Base-by-base conservation (phyloP, 2,329 filamentous ascomycete species). In the Neodidymelliopsis sp. region DNA sequence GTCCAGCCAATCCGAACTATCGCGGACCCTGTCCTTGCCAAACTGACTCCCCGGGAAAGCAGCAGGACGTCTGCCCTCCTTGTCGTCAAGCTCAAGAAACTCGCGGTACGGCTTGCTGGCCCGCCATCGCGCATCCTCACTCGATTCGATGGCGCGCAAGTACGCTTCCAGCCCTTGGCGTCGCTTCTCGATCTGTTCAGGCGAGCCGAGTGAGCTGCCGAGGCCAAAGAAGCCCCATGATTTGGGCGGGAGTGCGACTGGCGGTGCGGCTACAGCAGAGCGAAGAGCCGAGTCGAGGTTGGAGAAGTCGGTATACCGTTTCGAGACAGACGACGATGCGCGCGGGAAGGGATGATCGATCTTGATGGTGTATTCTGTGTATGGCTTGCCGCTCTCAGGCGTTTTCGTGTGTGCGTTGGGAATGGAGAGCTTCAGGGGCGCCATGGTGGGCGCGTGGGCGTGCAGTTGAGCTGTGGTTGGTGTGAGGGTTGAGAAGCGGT, bases 251-350 rank as follows among this genome's bases (percentile, higher is more conserved):
- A 93, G 78, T 0, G 87, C 75, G 1, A 78, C 77, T 0, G 90
- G 90, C 6, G 90, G 89, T 15, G 87, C 71, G 60, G 85, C 84
- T 47, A 86, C 81, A 38, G 84, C 77, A 29, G 80, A 75, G 15
- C 79, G 78, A 7, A 95, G 80, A 4, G 81, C 74, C 22, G 77
- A 71, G 74, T 94, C 84, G 12, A 95, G 84, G 35, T 79, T 71
- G 45, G 78, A 77, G 67, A 94, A 94, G 69, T 94, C 90, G 42
- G 86, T 90, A 78, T 93, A 95, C 63, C 90, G 88, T 74, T 92
- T 93, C 65, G 86, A 84, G 4, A 91, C 79, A 57, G 88, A 86
- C 62, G 87, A 89, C 4, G 88, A 88, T 36, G 88, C 85, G 11
- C 93, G 81, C 0, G 90, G 89, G 1, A 91, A 84, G 39, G 88